Percentiles rank a stretch among this genome's conserved stretches.
These are phyloP conservation scores for Botrytis sinoallii DNA, from an alignment of 2,329 filamentous ascomycete genomes.

Conservation along the genomic window DNA sequence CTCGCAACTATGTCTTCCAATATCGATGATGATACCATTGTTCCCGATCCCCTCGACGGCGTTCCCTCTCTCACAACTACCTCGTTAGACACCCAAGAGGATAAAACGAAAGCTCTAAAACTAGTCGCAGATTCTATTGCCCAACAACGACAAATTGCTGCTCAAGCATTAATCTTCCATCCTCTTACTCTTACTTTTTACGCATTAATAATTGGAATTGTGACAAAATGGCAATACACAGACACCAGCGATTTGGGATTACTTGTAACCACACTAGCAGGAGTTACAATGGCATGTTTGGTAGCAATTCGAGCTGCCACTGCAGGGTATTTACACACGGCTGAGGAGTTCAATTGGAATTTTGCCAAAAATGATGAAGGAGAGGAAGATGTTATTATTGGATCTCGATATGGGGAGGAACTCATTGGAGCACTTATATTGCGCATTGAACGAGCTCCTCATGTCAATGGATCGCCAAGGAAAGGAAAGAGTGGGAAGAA, in stretches of 20 bases:
- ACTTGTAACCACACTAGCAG: slow-evolving; percentile 55
- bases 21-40: slow-evolving; percentile 34
- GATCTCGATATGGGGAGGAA: slow-evolving; percentile 64
- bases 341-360: slow-evolving; percentile 34
- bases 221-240: slow-evolving; percentile 44
- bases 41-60: slow-evolving; percentile 43
- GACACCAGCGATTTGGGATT: slow-evolving; percentile 50
- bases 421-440: slow-evolving; percentile 71
- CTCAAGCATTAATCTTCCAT: slow-evolving; percentile 42
- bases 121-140: slow-evolving; percentile 79
- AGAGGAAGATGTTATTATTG: slow-evolving; percentile 56
- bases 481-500: slow-evolving; percentile 38
- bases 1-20: slow-evolving; percentile 40
- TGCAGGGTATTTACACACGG: slow-evolving; percentile 49
- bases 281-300: slow-evolving; percentile 61
- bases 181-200: slow-evolving; percentile 52
- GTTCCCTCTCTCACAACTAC: slow-evolving; percentile 64
- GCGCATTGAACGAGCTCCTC: slow-evolving; percentile 51
- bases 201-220: slow-evolving; percentile 43
- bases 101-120: slow-evolving; percentile 65
- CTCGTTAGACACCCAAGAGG: slow-evolving; percentile 50
- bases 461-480: slow-evolving; percentile 28
- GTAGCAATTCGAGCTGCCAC: slow-evolving; percentile 59
- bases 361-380: slow-evolving; percentile 34
- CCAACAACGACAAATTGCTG: slow-evolving; percentile 66